Evolutionary conservation across 441 rosid genomes (phyloP).

Genomic region (Bocquillonia castaneifolia): DNA sequence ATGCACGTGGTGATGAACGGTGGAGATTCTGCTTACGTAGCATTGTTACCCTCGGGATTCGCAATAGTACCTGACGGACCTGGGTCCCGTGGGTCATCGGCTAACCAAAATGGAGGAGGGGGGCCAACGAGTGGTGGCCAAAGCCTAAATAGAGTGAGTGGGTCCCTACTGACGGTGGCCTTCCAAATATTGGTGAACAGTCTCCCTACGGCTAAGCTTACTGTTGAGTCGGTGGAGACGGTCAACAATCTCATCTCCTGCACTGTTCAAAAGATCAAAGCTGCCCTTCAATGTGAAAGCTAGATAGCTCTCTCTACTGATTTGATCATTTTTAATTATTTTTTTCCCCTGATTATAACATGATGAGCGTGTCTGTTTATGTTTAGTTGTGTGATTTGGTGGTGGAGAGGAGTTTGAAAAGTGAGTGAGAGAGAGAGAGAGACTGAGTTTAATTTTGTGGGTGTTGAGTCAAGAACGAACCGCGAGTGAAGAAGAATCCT

Average conservation of each 20-base stretch:
- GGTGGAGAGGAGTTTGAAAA: neutral
- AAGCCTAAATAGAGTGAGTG: constrained; percentile 42
- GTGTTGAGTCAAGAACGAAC: constrained; percentile 99
- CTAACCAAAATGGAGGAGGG: constrained; percentile 9
- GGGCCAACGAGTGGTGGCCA: neutral
- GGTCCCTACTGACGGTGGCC: constrained; percentile 81
- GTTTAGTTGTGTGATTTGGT: neutral
- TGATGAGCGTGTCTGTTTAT: neutral
- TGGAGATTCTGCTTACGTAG: constrained; percentile 76
- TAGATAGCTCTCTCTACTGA: no score
- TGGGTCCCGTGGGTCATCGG: constrained; percentile 28
- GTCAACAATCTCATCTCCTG: constrained; percentile 79
- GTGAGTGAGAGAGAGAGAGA: neutral
- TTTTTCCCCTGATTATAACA: neutral
- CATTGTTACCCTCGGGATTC: constrained; percentile 81
- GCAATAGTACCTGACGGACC: constrained; percentile 70
- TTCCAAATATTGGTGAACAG: constrained; percentile 76
- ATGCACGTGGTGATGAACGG: constrained; percentile 84
- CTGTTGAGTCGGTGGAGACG: constrained; percentile 77
- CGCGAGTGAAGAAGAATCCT: constrained; percentile 55
- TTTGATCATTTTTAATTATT: neutral
- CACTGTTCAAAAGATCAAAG: constrained; percentile 79
- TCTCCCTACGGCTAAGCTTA: constrained; percentile 70
- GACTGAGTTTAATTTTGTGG: constrained; percentile 25
- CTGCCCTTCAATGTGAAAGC: constrained; percentile 71